Evolutionary conservation across 2,329 filamentous ascomycete genomes (phyloP).

Genomic region (Botryosphaeria agaves): DNA sequence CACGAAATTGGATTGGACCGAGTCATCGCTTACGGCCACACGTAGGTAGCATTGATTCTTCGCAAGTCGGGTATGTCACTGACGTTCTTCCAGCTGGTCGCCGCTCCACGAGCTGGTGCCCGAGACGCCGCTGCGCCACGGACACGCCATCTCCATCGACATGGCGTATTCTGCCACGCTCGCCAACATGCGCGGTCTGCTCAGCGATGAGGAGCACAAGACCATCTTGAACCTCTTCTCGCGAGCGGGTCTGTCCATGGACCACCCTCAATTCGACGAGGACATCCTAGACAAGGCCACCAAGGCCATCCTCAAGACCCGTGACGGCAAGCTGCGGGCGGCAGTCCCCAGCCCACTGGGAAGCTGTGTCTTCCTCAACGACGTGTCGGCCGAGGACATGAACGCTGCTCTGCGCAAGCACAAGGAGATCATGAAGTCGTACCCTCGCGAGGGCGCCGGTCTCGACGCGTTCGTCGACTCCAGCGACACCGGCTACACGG

Average conservation of each 20-base stretch:
- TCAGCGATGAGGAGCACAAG: constrained; percentile 41
- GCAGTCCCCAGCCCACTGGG: constrained; percentile 53
- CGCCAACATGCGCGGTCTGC: constrained; percentile 42
- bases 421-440: constrained; percentile 45
- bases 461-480: constrained; percentile 53
- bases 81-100: constrained; percentile 36
- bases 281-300: constrained; percentile 48
- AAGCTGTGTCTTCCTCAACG: constrained; percentile 50
- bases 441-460: constrained; percentile 45
- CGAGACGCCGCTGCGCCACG: constrained; percentile 50
- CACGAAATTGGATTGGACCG: constrained; percentile 57
- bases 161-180: constrained; percentile 61
- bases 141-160: constrained; percentile 58
- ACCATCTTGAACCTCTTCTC: constrained; percentile 52
- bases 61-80: constrained; percentile 1
- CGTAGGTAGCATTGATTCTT: constrained; percentile 22
- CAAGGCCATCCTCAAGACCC: constrained; percentile 51
- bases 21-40: constrained; percentile 59
- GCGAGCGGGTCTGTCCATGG: constrained; percentile 52
- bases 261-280: constrained; percentile 50
- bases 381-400: constrained; percentile 45
- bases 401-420: constrained; percentile 41
- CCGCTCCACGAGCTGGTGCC: constrained; percentile 55
- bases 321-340: constrained; percentile 49
- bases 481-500: constrained; percentile 46